Base-by-base conservation (phyloP, 2,329 filamentous ascomycete genomes). In the Beauveria varroae region DNA sequence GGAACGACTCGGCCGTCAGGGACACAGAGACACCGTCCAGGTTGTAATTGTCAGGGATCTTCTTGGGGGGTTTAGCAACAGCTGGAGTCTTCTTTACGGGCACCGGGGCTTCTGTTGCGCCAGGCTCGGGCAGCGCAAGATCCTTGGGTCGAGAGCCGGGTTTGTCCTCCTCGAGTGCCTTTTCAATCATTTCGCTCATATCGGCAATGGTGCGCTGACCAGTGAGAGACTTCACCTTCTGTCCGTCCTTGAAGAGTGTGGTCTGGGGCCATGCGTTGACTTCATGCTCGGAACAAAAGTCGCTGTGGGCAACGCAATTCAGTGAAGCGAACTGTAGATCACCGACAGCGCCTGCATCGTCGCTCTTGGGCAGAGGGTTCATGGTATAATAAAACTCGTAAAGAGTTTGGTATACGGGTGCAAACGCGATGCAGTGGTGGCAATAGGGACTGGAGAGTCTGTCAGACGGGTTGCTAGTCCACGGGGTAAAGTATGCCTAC, bases 351-450 rank as follows among this genome's bases (percentile, higher is more conserved):
- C 81, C 76, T 76, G 84, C 65, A 72, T 79, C 68, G 76, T 82
- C 75, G 77, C 83, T 67, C 73, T 78, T 68, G 76, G 79, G 68
- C 72, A 87, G 77, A 18, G 89, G 88, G 68, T 91, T 87, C 43
- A 91, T 95, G 43, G 93, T 97, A 77, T 91, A 79, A 78, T 97
- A 99, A 75, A 87, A 97, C 77, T 99, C 95, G 80, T 98, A 96
- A 16, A 93, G 75, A 5, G 93, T 97, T 75, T 98, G 92, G 80
- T 86, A 97, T 56, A 85, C 87, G 8, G 95, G 95, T 57, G 90
- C 91, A 69, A 91, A 90, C 55, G 82, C 79, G 72, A 82, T 82
- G 77, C 93, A 97, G 74, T 96, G 91, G 52, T 81, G 81, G 74
- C 83, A 86, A 66, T 78, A 84, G 12, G 83, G 83, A 67, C 83